Percentiles rank a stretch among this genome's conserved stretches.
These are phyloP conservation scores for Geranium incanum DNA, from an alignment of 441 rosid genomes.

Conservation along the genomic window DNA sequence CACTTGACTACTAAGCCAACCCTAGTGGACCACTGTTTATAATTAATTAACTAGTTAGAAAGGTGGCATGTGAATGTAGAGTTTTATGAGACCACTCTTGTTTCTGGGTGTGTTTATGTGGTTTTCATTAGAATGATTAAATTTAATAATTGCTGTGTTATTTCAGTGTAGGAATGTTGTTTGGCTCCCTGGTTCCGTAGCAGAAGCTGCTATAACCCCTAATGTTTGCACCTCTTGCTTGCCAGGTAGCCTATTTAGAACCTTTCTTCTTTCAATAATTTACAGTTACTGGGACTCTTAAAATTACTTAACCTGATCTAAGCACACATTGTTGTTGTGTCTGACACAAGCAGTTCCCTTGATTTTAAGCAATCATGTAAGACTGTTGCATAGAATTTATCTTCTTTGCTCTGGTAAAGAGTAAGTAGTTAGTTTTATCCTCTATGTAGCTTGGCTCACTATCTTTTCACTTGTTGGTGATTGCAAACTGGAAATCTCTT, in stretches of 20 bases:
- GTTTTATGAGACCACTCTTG: background rate
- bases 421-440: background rate
- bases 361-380: background rate
- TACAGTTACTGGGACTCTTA: background rate
- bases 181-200: conserved; percentile 90
- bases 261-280: conserved; percentile 6
- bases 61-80: background rate
- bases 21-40: no score
- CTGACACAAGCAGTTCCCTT: background rate
- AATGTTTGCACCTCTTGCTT: conserved; percentile 66
- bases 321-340: background rate
- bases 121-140: background rate
- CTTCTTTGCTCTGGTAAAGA: background rate
- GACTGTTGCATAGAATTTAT: background rate
- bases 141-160: conserved; percentile 13
- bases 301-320: background rate
- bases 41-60: background rate
- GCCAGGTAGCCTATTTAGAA: conserved; percentile 49
- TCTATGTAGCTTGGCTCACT: background rate
- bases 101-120: background rate
- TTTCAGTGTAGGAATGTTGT: conserved; percentile 83
- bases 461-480: conserved; percentile 9
- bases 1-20: no score
- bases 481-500: conserved; percentile 16
- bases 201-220: conserved; percentile 76